Evolutionary conservation across 805 yeast genomes (phyloP).

Genomic region (Kuraishia hungarica): DNA sequence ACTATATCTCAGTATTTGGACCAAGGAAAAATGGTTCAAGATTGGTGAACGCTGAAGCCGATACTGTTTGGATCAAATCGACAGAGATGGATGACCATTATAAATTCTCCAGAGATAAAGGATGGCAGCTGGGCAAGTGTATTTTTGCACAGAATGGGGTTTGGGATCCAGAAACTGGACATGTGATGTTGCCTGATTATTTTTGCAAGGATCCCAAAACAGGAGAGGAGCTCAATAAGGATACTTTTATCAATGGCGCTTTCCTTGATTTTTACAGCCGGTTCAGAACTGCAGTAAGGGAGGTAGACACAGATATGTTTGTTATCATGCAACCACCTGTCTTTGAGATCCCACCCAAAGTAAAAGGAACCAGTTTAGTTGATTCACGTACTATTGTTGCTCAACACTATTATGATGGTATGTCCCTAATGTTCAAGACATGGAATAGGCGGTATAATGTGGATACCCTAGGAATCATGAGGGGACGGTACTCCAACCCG

Average conservation of each 20-base stretch:
- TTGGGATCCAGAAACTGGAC: conserved; percentile 46
- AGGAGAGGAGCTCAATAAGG: conserved; percentile 33
- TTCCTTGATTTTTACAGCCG: conserved; percentile 55
- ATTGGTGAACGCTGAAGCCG: conserved; percentile 58
- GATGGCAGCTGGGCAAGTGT: conserved; percentile 71
- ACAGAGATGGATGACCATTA: conserved; percentile 52
- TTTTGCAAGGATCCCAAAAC: conserved; percentile 32
- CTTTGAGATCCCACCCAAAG: conserved; percentile 62
- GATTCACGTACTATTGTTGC: conserved; percentile 65
- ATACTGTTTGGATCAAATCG: conserved; percentile 56
- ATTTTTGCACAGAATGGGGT: conserved; percentile 75
- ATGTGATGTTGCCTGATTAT: conserved; percentile 40
- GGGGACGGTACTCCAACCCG: conserved; percentile 70
- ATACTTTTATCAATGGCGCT: conserved; percentile 48
- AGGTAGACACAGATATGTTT: conserved; percentile 34
- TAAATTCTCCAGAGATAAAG: conserved; percentile 56
- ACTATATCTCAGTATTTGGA: conserved; percentile 66
- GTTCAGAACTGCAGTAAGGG: conserved; percentile 42
- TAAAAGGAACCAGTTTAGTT: conserved; percentile 42
- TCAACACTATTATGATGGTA: conserved; percentile 92
- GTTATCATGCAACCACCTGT: conserved; percentile 78
- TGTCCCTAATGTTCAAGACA: conserved; percentile 83
- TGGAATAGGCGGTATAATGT: conserved; percentile 84
- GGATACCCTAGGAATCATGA: conserved; percentile 81
- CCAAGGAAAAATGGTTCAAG: conserved; percentile 56